Base-by-base conservation (phyloP, 2,329 filamentous ascomycete genomes). In the Hypoxylon sp. region DNA sequence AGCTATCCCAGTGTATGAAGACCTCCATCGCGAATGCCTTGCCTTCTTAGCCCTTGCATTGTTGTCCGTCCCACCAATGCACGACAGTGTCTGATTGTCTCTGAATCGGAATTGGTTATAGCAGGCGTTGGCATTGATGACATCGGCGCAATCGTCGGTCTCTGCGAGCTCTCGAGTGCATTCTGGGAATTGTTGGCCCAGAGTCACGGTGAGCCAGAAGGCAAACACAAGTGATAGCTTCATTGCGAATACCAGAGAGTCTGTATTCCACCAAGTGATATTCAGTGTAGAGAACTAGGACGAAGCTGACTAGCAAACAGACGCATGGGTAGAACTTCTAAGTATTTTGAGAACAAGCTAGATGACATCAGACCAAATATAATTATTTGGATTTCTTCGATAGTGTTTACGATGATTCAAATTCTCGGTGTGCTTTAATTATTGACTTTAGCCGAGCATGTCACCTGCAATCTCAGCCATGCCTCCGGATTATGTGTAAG, bases 71-170 rank as follows among this genome's bases (percentile, higher is more conserved):
- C 79, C 80, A 6, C 79, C 79, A 37, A 82, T 81, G 59, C 80
- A 82, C 0, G 72, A 68, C 11, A 82, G 71, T 1, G 80, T 82
- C 56, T 77, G 78, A 7, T 77, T 61, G 59, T 71, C 70, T 4
- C 63, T 74, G 70, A 79, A 82, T 3, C 79, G 71, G 71, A 77
- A 81, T 69, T 81, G 74, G 71, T 82, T 82, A 72, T 82, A 82
- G 74, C 80, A 82, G 27, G 80, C 80, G 51, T 76, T 79, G 17
- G 80, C 79, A 51, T 82, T 79, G 67, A 81, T 79, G 33, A 82
- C 80, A 37, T 76, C 79, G 17, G 79, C 78, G 54, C 80, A 82
- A 30, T 82, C 80, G 50, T 81, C 78, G 10, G 76, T 79, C 2
- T 71, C 73, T 1, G 77, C 77, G 7, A 81, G 76, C 17, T 81